phyloP scores from a whole-genome alignment of 164 flowering plant species.

The Annona squamosa region DNA sequence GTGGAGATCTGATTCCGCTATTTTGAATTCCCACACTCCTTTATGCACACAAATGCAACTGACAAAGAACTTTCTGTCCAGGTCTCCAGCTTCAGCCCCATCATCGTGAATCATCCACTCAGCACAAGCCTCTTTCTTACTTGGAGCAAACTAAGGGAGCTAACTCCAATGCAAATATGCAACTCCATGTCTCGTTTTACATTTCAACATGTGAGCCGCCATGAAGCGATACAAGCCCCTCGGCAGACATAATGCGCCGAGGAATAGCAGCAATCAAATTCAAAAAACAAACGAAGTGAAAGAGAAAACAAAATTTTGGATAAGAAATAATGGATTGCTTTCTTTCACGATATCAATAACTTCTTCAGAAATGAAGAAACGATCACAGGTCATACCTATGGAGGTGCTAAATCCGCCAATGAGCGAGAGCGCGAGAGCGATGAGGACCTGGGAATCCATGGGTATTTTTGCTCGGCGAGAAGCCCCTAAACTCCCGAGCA shows the following conservation, averaged over 20 bases:
- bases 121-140: not conserved
- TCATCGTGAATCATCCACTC: not conserved
- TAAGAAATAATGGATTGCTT: not conserved
- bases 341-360: not conserved
- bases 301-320: not conserved
- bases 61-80: not conserved
- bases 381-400: conserved; percentile 32
- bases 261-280: not conserved
- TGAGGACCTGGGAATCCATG: conserved; percentile 83
- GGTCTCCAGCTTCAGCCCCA: not conserved
- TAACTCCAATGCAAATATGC: not conserved
- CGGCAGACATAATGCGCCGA: no score
- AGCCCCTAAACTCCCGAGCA: not conserved
- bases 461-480: conserved; percentile 2
- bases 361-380: not conserved
- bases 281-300: not conserved
- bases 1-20: not conserved
- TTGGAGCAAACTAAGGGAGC: not conserved
- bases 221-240: not conserved
- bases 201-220: not conserved
- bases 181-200: not conserved
- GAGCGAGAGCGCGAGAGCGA: conserved; percentile 74
- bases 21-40: not conserved
- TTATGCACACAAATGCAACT: not conserved
- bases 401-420: conserved; percentile 90